Conservation (phyloP, 73 alveolate genomes). For the Paramecium sexaurelia region DNA sequence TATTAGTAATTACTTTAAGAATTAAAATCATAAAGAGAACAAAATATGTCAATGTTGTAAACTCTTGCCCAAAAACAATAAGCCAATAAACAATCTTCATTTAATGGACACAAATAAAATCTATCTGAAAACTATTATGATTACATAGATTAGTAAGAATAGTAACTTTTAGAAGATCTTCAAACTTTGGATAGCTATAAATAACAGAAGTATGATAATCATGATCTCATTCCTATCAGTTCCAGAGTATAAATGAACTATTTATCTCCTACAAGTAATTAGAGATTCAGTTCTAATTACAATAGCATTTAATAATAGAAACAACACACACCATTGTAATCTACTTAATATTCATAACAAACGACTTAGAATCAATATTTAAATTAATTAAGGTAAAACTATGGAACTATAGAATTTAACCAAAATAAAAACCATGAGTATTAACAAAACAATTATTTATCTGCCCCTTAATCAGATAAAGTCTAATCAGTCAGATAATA, state of each 20-base stretch:
- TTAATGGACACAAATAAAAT: not conserved
- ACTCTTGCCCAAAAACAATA: not conserved
- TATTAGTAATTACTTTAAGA: not conserved
- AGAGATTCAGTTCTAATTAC: not conserved
- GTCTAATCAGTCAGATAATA: not conserved
- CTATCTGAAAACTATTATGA: not conserved
- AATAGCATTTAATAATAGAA: not conserved
- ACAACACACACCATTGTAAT: not conserved
- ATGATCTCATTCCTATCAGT: not conserved
- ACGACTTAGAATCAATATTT: not conserved
- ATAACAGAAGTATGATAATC: not conserved
- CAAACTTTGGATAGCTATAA: not conserved
- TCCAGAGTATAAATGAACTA: not conserved
- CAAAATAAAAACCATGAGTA: not conserved
- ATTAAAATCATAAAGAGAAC: slow-evolving; percentile 3
- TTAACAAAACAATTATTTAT: not conserved
- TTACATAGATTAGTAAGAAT: not conserved
- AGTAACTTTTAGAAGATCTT: not conserved
- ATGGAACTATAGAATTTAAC: not conserved
- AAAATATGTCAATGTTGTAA: not conserved
- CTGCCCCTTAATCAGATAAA: not conserved
- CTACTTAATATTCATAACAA: not conserved
- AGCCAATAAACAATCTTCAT: not conserved
- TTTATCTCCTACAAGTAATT: not conserved
- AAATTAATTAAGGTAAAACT: not conserved